Conservation (phyloP, 495 filamentous ascomycete species). For the Polyplosphaeria fusca region DNA sequence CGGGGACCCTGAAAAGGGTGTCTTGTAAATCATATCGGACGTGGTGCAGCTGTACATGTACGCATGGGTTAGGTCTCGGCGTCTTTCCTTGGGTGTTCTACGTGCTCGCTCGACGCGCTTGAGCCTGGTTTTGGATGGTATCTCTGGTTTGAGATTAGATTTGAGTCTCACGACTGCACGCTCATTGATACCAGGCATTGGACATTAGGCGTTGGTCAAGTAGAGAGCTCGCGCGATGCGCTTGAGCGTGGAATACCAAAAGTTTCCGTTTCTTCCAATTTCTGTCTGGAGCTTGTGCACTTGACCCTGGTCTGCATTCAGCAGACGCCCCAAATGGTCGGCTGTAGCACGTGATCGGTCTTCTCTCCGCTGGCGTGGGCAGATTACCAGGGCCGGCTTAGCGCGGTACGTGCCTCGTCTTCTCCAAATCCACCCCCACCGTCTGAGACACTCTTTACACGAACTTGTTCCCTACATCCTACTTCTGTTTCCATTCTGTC, state of each 20-base stretch:
- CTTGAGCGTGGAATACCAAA: background rate
- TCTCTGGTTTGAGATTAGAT: background rate
- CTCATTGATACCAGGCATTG: too few species aligned
- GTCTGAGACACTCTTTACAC: too few species aligned
- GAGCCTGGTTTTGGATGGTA: background rate
- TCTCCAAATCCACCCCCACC: too few species aligned
- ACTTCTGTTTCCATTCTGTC: background rate
- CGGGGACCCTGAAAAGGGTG: conserved; percentile 7
- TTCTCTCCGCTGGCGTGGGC: background rate
- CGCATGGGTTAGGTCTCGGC: background rate
- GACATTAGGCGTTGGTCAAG: too few species aligned
- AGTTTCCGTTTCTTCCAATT: background rate
- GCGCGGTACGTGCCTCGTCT: background rate
- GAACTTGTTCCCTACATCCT: too few species aligned
- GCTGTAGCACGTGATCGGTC: background rate
- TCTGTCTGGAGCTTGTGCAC: too few species aligned
- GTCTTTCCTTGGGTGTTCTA: background rate
- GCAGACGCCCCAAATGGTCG: too few species aligned
- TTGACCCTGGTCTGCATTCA: background rate
- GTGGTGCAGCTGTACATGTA: background rate
- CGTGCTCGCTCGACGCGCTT: background rate
- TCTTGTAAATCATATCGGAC: conserved; percentile 32
- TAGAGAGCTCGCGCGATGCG: background rate
- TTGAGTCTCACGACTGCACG: background rate
- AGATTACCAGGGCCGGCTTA: background rate